phyloP scores from a whole-genome alignment of 2,329 filamentous ascomycete genomes.

The Colletotrichum neosansevieriae region DNA sequence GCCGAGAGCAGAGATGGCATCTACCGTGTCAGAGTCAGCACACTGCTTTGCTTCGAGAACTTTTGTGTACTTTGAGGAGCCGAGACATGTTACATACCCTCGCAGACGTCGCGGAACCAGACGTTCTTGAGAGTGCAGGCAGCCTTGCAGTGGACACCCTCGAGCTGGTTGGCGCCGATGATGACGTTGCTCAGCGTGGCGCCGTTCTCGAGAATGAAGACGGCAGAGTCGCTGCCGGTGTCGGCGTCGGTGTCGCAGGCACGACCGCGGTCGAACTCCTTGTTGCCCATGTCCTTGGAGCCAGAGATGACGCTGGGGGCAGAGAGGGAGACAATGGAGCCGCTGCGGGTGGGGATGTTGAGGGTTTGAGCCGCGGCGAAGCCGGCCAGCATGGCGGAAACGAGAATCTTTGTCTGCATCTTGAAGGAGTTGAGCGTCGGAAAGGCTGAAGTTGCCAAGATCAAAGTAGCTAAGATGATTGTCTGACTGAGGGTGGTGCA shows the following conservation, averaged over 20 bases:
- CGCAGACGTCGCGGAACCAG: conserved; percentile 55
- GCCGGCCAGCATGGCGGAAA: conserved; percentile 33
- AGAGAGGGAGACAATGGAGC: conserved; percentile 42
- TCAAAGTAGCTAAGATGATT: neutral
- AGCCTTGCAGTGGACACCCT: conserved; percentile 64
- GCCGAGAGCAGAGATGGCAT: conserved; percentile 38
- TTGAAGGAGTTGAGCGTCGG: neutral
- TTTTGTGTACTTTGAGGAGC: too few species aligned
- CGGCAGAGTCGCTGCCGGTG: conserved; percentile 50
- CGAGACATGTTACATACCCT: too few species aligned
- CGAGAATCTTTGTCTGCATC: conserved; percentile 35
- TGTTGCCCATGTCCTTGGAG: conserved; percentile 41
- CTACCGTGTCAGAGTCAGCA: neutral
- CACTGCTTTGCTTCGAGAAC: rapidly evolving
- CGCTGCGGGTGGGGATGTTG: conserved; percentile 43
- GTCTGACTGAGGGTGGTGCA: conserved; percentile 20
- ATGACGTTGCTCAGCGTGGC: conserved; percentile 65
- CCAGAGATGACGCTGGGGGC: conserved; percentile 41
- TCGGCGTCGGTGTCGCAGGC: conserved; percentile 41
- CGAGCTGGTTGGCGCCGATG: conserved; percentile 63
- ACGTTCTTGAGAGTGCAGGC: conserved; percentile 56
- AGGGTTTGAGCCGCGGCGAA: conserved; percentile 42
- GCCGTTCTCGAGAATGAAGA: conserved; percentile 65
- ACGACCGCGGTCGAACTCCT: conserved; percentile 43
- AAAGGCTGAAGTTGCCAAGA: neutral